Conservation (phyloP, 2,329 filamentous ascomycete genomes). For the Aspergillus phoenicis region DNA sequence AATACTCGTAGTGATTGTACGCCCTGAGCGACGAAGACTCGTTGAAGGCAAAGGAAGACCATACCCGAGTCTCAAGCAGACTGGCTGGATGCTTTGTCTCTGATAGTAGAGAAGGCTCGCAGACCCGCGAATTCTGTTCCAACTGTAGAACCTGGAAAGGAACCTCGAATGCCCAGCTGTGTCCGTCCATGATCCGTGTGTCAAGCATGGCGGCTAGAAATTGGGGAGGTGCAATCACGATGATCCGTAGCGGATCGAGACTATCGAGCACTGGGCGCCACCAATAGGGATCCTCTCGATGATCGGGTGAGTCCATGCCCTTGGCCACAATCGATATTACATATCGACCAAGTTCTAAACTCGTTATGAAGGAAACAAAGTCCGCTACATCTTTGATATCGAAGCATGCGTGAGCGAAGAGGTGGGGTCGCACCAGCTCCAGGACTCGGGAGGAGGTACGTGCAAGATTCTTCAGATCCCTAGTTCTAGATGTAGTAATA, state of each 20-base stretch:
- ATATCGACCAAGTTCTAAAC: slow-evolving; percentile 36
- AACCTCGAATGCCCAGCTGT: slow-evolving; percentile 66
- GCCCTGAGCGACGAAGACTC: slow-evolving; percentile 74
- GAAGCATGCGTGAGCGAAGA: slow-evolving; percentile 60
- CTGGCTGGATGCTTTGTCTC: slow-evolving; percentile 23
- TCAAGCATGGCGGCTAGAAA: slow-evolving; percentile 64
- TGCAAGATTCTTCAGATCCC: slow-evolving; percentile 60
- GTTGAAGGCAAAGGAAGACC: slow-evolving; percentile 69
- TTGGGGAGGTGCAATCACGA: slow-evolving; percentile 63
- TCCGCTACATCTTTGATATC: slow-evolving; percentile 37
- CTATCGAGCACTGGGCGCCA: slow-evolving; percentile 60
- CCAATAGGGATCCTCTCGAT: slow-evolving; percentile 43
- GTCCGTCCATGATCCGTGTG: slow-evolving; percentile 58
- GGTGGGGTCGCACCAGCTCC: slow-evolving; percentile 52
- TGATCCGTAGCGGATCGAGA: slow-evolving; percentile 58
- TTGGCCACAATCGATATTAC: slow-evolving; percentile 54
- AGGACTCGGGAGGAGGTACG: slow-evolving; percentile 59
- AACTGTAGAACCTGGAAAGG: slow-evolving; percentile 63
- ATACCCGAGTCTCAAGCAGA: slow-evolving; percentile 63
- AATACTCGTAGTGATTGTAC: slow-evolving; percentile 73
- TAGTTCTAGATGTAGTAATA: slow-evolving; percentile 43
- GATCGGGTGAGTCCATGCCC: slow-evolving; percentile 46
- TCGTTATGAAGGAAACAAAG: slow-evolving; percentile 44
- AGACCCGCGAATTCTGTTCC: slow-evolving; percentile 24
- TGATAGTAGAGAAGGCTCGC: slow-evolving; percentile 29